Base-by-base conservation (phyloP, 192 early-diverging fungal genomes). In the Chytriomyces sp. region DNA sequence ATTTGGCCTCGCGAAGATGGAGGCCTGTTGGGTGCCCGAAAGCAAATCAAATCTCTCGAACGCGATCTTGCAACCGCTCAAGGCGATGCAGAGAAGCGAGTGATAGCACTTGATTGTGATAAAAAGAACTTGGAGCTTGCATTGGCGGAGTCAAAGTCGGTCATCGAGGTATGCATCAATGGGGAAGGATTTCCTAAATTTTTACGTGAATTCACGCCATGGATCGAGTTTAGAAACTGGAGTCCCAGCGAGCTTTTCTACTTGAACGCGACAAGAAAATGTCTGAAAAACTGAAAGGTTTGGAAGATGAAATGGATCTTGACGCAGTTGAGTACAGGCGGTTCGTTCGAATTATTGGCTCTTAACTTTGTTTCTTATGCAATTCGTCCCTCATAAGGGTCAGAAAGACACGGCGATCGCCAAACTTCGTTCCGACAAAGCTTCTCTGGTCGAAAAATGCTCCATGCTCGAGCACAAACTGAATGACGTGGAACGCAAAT, bases 211-310 rank as follows among this genome's bases (percentile, higher is more conserved):
- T 19, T 8, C 10, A 62, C 19, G n/a, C n/a, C 1, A 62, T 1
- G 10, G 60, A 1, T 62, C 12, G 22, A 14, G 8, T 62, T 39
- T n/a, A 68, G 66, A 68, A 68, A 56, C 53, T 68, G 8, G 66
- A 68, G 39, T 36, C 10, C 5, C 52, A 68, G 53, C 37, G 53
- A 2, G 53, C 34, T 6, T 68, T 55, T 38, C 7, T 68, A 32
- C 26, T 68, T 6, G 34, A 31, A 6, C 8, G 52, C 28, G 53
- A 56, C 44, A 56, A 68, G 3, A 28, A 53, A 22, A 2, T 56
- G 0, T 10, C 12, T 1, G 19, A 54, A 7, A 22, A 32, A 52
- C 10, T 36, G 12, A 31, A 55, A 28, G 12, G 5, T 5, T 36
- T 12, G 30, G 66, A 68, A 22, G 2, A 19, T 8, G 53, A 54